Conservation (phyloP, 306 rosid genomes). For the Pyrus bretschneideri region DNA sequence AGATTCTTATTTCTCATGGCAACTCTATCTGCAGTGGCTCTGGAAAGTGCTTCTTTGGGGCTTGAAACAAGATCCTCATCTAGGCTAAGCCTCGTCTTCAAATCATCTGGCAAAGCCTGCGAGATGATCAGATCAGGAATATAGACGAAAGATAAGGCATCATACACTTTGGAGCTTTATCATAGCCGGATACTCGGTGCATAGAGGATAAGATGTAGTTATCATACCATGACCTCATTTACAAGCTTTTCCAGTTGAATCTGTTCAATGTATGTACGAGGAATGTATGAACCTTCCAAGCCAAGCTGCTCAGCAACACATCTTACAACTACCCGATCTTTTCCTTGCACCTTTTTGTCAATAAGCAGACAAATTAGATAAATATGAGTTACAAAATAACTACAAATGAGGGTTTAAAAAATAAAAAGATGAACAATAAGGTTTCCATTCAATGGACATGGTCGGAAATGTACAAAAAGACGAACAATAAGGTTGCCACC, state of each 20-base stretch:
- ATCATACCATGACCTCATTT: conserved; percentile 91
- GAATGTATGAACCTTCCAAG: conserved; percentile 85
- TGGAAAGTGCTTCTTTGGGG: conserved; percentile 90
- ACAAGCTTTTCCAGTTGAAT: conserved; percentile 97
- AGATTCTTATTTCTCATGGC: conserved; percentile 68
- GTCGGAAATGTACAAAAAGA: not conserved
- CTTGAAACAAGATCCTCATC: conserved; percentile 93
- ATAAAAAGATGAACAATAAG: not conserved
- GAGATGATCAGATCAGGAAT: conserved; percentile 27
- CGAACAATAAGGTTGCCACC: not conserved
- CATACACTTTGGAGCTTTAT: not conserved
- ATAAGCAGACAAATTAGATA: conserved; percentile 6
- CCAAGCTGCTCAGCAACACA: conserved; percentile 72
- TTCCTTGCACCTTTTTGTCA: conserved; percentile 81
- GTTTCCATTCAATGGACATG: not conserved
- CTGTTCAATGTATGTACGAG: conserved; percentile 97
- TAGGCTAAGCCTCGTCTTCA: conserved; percentile 85
- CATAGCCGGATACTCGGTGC: not conserved
- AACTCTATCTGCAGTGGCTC: conserved; percentile 82
- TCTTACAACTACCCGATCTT: conserved; percentile 67
- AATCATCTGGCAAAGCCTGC: conserved; percentile 98
- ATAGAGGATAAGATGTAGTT: not conserved
- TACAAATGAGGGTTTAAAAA: not conserved
- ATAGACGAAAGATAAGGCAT: conserved; percentile 7
- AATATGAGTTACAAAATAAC: not conserved